A percentile compares a stretch with the other conserved stretches of the same genome.
Conservation (phyloP, 257 asterid genomes). For the Jasminum sambac region DNA sequence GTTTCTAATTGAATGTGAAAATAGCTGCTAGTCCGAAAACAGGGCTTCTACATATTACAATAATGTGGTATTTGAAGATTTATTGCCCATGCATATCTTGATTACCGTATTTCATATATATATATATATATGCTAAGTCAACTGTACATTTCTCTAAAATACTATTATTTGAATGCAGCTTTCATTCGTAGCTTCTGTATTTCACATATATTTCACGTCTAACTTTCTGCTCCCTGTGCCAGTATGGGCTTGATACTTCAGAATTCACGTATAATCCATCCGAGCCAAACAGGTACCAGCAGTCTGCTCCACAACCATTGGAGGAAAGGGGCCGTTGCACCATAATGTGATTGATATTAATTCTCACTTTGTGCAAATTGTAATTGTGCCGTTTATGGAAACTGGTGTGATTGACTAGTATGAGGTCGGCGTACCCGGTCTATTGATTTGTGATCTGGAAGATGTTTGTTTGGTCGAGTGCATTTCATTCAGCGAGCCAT, state of each 20-base stretch:
- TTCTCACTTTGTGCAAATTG: slow-evolving; percentile 23
- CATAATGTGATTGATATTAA: slow-evolving; percentile 74
- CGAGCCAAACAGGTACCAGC: slow-evolving; percentile 73
- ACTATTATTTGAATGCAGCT: neutral
- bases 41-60: neutral
- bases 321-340: slow-evolving; percentile 82
- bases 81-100: neutral
- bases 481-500: neutral
- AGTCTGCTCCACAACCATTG: slow-evolving; percentile 55
- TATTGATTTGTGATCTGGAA: neutral
- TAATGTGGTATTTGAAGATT: neutral
- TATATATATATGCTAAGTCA: neutral
- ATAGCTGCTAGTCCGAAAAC: neutral
- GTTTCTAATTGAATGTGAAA: neutral
- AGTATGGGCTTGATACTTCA: slow-evolving; percentile 97
- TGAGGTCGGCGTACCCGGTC: neutral
- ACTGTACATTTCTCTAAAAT: neutral
- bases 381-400: neutral
- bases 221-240: slow-evolving; percentile 27
- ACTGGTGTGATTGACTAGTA: neutral
- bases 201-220: too few relatives aligned
- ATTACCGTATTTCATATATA: neutral
- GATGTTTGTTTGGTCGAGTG: neutral
- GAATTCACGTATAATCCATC: slow-evolving; percentile 96
- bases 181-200: neutral